Evolutionary conservation across 192 early-diverging fungal species (phyloP).

Genomic region (Chytriomyces hyalinus): DNA sequence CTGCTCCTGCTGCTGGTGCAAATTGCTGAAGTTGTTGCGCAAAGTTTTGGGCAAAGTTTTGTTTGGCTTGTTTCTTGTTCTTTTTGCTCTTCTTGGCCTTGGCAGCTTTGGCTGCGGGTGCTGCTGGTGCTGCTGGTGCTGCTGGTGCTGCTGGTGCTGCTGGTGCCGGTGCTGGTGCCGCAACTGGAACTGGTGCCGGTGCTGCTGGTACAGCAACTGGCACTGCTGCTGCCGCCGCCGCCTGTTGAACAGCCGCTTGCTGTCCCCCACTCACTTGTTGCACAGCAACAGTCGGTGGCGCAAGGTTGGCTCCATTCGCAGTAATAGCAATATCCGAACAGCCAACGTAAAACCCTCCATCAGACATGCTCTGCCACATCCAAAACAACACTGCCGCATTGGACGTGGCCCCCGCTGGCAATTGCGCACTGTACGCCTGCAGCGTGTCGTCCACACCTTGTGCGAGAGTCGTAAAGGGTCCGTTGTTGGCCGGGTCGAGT

Average conservation of each 20-base stretch:
- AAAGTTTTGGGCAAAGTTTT: too few relatives aligned
- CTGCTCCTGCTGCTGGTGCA: too few relatives aligned
- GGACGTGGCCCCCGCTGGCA: conserved; percentile 43
- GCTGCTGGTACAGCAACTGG: too few relatives aligned
- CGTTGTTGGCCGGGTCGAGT: conserved; percentile 24
- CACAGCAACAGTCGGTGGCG: not conserved
- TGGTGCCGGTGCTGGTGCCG: too few relatives aligned
- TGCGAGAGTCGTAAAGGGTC: conserved; percentile 34
- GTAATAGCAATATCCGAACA: conserved; percentile 48
- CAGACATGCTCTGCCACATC: conserved; percentile 51
- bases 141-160: too few relatives aligned
- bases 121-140: too few relatives aligned
- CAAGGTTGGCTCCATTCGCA: conserved; percentile 1
- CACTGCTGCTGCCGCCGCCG: not conserved
- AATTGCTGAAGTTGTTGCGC: too few relatives aligned
- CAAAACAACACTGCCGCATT: conserved; percentile 50
- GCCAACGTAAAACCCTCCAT: conserved; percentile 56
- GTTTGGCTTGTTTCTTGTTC: too few relatives aligned
- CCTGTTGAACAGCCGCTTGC: not conserved
- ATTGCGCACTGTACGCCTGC: conserved; percentile 22
- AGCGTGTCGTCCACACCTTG: conserved; percentile 42
- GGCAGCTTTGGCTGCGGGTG: too few relatives aligned
- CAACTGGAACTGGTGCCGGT: too few relatives aligned
- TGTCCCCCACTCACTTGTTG: not conserved
- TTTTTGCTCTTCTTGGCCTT: too few relatives aligned